Base-by-base conservation (phyloP, 2,329 filamentous ascomycete species). In the Chrysoporthe austroafricana region DNA sequence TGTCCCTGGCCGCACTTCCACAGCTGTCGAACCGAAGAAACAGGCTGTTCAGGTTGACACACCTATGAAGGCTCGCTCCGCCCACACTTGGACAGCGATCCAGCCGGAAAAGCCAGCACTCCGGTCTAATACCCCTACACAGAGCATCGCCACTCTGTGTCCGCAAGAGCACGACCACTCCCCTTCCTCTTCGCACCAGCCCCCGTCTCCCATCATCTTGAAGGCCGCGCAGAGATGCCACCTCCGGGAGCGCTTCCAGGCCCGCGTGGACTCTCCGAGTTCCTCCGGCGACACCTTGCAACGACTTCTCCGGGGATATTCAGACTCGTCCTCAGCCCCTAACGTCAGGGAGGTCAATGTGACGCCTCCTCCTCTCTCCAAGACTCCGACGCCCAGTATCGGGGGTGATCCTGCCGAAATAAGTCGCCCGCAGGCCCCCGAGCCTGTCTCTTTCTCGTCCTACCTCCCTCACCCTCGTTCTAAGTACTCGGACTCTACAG, bases 381-480 rank as follows among this genome's bases (percentile, higher is more conserved):
- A 36, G 16, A 50, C 43, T 2, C 59, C 44, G 8, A 44, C n/a
- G 13, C 3, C 4, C 4, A 60, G 39, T 9, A 1, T 9, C 21
- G 18, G n/a, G 4, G 36, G 9, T 13, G 39, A 60, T 32, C n/a
- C 57, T 39, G 11, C 39, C 2, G 9, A 26, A 1, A 42, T n/a
- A n/a, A 21, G n/a, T 32, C 57, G 57, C 6, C 57, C 57, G 5
- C 57, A 26, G 42, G 57, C 57, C 13, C 57, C 39, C 48, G 56
- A 64, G 44, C 57, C 63, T 16, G 43, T 34, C 16, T 63, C 59
- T 26, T 43, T 68, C 26, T 62, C 62, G 3, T 50, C 57, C 46
- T 52, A 2, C 8, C 21, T 21, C 46, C 7, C 46, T 50, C 62
- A 36, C 36, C 34, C 43, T 5, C 50, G 18, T 1, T n/a, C 34